phyloP scores from a whole-genome alignment of 306 rosid genomes.

The cucumber (Cucumis sativus) region Cucumber_9930_V3 NC_026661.2:15595501-15596000 shows the following conservation, averaged over 20 bases:
- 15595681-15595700: neutral
- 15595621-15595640: neutral
- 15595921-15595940: neutral
- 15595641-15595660: neutral
- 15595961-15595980: neutral
- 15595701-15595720: neutral
- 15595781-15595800: conserved; percentile 74
- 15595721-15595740: conserved; percentile 16
- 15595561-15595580: too few relatives aligned
- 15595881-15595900: neutral
- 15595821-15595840: neutral
- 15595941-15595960: neutral
- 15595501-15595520: too few relatives aligned
- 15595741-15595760: conserved; percentile 97
- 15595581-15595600: too few relatives aligned
- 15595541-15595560: too few relatives aligned
- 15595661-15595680: neutral
- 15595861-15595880: neutral
- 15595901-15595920: neutral
- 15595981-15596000: neutral
- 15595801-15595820: conserved; percentile 51
- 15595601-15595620: neutral
- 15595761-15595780: conserved; percentile 65
- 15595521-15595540: too few relatives aligned
- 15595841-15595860: neutral